Percentiles rank a stretch among this genome's conserved stretches.
phyloP scores from a whole-genome alignment of 1,139 yeast genomes.

The Meyerozyma guilliermondii region DNA sequence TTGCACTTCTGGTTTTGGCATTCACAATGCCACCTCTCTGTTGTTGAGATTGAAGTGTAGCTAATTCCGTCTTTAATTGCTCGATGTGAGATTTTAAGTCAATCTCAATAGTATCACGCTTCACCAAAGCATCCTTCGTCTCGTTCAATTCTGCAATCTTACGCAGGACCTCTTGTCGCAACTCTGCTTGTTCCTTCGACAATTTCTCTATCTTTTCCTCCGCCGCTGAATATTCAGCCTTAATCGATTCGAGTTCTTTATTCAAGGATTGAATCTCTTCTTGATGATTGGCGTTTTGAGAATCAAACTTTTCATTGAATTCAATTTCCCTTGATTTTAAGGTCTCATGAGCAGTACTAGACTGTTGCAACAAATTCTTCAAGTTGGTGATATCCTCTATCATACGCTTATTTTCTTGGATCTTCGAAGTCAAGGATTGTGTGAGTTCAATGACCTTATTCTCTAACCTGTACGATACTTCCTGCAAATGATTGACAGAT shows the following conservation, averaged over 20 bases:
- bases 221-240: conserved; percentile 58
- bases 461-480: conserved; percentile 88
- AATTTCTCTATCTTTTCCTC: conserved; percentile 59
- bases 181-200: conserved; percentile 57
- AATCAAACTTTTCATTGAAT: conserved; percentile 42
- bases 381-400: conserved; percentile 54
- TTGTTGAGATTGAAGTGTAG: conserved; percentile 43
- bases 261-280: conserved; percentile 50
- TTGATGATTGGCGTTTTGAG: conserved; percentile 44
- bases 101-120: conserved; percentile 62
- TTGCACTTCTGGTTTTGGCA: conserved; percentile 26
- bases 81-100: conserved; percentile 67
- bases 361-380: conserved; percentile 53
- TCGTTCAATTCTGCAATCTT: conserved; percentile 59
- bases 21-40: conserved; percentile 16
- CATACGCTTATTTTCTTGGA: conserved; percentile 74
- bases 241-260: conserved; percentile 51
- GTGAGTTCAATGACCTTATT: conserved; percentile 94
- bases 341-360: conserved; percentile 52
- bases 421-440: conserved; percentile 71
- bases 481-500: conserved; percentile 83
- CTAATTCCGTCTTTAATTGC: conserved; percentile 62
- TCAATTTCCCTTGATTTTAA: conserved; percentile 55
- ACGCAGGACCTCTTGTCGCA: conserved; percentile 59
- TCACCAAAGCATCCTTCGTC: conserved; percentile 58